Evolutionary conservation across 352 stramenopile genomes (phyloP), one percentile per base, ranked within the genome.

Genomic region (Stephanocyclus meneghinianus): DNA sequence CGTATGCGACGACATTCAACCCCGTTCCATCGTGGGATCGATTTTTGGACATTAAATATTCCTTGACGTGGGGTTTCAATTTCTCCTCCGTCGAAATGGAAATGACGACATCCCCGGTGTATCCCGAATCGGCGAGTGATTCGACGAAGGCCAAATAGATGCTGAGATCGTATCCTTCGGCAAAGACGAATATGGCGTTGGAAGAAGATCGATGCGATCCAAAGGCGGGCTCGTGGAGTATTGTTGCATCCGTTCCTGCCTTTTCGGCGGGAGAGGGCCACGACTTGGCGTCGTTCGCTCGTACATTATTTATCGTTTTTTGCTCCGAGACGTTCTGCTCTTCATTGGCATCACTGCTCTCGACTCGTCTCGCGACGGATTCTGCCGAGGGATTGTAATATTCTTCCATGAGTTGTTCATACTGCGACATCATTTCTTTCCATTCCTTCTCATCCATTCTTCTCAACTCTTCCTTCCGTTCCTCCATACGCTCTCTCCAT

Each of bases 141-240:
- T 87, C 70, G 0, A 91, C 53, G 73, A 91, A 89, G 11, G 57
- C 51, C 21, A 88, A 40, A 40, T 90, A 91, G 29, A 71, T 84
- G 7, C 74, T 60, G 21, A 89, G 59, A 29, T 71, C 67, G 42
- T 90, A 91, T 74, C 86, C 83, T 42, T 81, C 73, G 1, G 86
- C 86, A 70, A 89, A 89, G 35, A 76, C 72, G 59, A 91, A 82
- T 42, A 91, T 76, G n/a, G 81, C 78, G 76, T 91, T 84, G 59
- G 80, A 32, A 61, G 81, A 57, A n/a, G 77, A 71, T 45, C 81
- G 74, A 70, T 91, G 86, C 30, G 53, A 35, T 48, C 86, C 85
- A 59, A 76, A 84, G 21, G 74, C 76, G 32, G 79, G 79, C 66
- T 80, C 63, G 26, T 81, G 48, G 61, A 82, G 67, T 18, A 80